Evolutionary conservation across 176 grass and related monocot species (phyloP).

Genomic region (Cocos nucifera): DNA sequence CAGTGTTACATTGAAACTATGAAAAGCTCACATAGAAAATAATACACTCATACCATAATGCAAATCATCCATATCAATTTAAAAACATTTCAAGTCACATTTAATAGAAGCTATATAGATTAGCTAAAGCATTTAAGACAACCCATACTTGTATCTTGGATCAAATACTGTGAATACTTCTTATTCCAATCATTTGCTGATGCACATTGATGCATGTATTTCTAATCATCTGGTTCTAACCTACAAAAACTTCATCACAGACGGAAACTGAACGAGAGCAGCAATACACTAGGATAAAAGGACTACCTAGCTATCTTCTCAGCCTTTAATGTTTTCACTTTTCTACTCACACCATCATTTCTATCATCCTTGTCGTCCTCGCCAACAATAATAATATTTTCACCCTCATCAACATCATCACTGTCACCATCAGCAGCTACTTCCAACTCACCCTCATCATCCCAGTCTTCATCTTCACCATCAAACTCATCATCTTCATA

Average conservation of each 20-base stretch:
- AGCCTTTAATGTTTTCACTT: slow-evolving; percentile 9
- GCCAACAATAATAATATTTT: slow-evolving; percentile 63
- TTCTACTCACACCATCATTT: slow-evolving; percentile 1
- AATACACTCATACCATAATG: no score
- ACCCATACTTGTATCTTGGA: no score
- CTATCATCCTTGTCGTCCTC: slow-evolving; percentile 25
- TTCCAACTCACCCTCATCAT: slow-evolving; percentile 16
- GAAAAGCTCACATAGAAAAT: no score
- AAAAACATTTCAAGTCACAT: no score
- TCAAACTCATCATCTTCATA: slow-evolving; percentile 19
- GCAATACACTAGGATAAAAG: neutral
- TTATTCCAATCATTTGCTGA: no score
- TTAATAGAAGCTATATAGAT: no score
- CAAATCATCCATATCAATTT: no score
- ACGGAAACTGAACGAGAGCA: neutral
- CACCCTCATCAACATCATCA: slow-evolving; percentile 23
- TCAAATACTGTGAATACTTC: no score
- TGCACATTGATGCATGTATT: no score
- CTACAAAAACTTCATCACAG: neutral
- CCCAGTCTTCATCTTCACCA: slow-evolving; percentile 9
- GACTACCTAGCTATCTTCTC: slow-evolving; percentile 12
- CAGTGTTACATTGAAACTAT: no score
- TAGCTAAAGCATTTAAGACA: no score
- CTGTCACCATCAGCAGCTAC: slow-evolving; percentile 22
- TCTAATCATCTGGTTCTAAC: neutral